phyloP scores from a whole-genome alignment of 2,329 filamentous ascomycete species.

The Ceratocystis harringtonii region DNA sequence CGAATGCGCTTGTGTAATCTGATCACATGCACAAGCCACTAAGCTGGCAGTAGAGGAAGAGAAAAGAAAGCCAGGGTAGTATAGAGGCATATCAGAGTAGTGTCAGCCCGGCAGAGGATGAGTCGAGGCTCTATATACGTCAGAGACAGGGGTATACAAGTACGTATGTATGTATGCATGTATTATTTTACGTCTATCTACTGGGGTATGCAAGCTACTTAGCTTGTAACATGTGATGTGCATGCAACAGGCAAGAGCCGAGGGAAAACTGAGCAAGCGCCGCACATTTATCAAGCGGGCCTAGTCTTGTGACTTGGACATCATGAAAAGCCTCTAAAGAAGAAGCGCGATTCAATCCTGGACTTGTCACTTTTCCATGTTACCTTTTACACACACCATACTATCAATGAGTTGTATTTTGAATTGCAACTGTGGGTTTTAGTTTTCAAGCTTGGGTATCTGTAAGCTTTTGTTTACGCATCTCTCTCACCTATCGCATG shows the following conservation, averaged over 20 bases:
- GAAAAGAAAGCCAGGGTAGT: not conserved
- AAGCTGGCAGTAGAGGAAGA: not conserved
- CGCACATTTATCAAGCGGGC: not conserved
- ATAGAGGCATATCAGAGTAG: not conserved
- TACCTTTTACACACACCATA: not conserved
- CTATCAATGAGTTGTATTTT: not conserved
- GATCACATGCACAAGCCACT: not conserved
- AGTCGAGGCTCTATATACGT: not conserved
- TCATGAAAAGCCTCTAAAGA: not conserved
- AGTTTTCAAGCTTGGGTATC: not conserved
- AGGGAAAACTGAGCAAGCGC: not conserved
- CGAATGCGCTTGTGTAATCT: not conserved
- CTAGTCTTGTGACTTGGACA: not conserved
- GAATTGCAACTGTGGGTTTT: not conserved
- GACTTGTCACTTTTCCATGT: not conserved
- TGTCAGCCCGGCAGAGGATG: not conserved
- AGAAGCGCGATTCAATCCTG: not conserved
- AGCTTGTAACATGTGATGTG: not conserved
- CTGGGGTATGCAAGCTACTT: not conserved
- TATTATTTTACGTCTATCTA: too few species aligned
- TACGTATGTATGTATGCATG: too few species aligned
- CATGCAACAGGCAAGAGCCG: not conserved
- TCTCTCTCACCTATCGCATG: not conserved
- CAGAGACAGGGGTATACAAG: not conserved
- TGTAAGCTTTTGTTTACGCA: not conserved